phyloP scores from a whole-genome alignment of 352 stramenopile genomes.

The Elongisporangium prolatum region DNA sequence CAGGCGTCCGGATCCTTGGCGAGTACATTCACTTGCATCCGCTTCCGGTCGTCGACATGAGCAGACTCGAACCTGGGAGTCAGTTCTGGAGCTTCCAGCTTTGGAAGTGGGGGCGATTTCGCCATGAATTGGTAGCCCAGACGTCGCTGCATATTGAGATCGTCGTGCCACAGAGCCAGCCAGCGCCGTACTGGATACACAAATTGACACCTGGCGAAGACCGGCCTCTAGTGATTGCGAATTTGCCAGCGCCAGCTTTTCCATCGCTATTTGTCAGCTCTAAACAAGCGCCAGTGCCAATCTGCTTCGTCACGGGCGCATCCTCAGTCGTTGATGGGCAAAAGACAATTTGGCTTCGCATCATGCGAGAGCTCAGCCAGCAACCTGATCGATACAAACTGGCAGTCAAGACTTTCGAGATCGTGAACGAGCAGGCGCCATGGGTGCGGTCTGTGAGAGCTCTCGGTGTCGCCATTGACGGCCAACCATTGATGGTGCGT shows the following conservation, averaged over 20 bases:
- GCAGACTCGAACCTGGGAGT: conserved; percentile 28
- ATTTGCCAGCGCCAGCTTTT: too few species aligned
- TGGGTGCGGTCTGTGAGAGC: conserved; percentile 13
- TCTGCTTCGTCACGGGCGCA: conserved; percentile 34
- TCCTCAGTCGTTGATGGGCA: conserved; percentile 38
- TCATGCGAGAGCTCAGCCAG: conserved; percentile 26
- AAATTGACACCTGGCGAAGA: conserved; percentile 28
- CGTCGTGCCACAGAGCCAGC: conserved; percentile 22
- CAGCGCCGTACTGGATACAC: conserved; percentile 13
- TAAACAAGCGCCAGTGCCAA: conserved; percentile 7
- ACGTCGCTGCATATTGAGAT: conserved; percentile 40
- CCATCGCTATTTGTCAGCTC: too few species aligned
- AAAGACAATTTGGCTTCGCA: conserved; percentile 56
- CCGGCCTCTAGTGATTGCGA: too few species aligned
- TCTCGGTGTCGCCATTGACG: conserved; percentile 28
- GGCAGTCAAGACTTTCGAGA: conserved; percentile 31
- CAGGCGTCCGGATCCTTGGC: conserved; percentile 22
- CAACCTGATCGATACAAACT: conserved; percentile 11
- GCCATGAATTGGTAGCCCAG: not conserved
- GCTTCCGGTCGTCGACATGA: conserved; percentile 8
- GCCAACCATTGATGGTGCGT: conserved; percentile 18
- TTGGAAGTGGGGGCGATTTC: conserved; percentile 1
- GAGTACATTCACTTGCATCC: conserved; percentile 6
- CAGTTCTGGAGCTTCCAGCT: conserved; percentile 47
- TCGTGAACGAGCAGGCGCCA: conserved; percentile 10